phyloP scores from a whole-genome alignment of 2,329 filamentous ascomycete genomes.

The Botrytis fabae region DNA sequence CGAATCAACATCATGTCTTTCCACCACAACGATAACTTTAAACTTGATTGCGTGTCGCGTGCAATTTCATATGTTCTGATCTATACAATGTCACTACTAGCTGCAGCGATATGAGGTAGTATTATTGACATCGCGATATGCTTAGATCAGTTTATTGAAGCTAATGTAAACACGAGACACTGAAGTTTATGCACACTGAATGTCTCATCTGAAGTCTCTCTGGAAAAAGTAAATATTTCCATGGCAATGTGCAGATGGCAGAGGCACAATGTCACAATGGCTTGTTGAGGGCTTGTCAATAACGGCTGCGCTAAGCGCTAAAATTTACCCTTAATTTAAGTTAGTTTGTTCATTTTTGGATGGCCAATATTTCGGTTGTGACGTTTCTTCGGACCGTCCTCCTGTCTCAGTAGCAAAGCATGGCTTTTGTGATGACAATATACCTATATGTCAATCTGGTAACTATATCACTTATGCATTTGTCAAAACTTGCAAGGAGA shows the following conservation, averaged over 20 bases:
- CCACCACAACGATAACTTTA: neutral
- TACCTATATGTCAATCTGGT: neutral
- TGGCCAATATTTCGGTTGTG: neutral
- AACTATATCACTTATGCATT: neutral
- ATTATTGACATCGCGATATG: neutral
- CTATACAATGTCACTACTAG: neutral
- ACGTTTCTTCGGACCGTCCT: neutral
- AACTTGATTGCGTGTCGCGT: neutral
- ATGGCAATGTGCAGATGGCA: neutral
- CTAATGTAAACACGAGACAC: neutral
- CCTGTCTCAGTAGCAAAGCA: neutral
- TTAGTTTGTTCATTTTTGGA: neutral
- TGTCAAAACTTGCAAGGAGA: neutral
- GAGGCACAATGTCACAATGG: neutral
- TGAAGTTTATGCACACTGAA: neutral
- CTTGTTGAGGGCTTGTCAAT: conserved; percentile 5
- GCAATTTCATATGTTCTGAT: neutral
- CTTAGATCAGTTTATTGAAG: neutral
- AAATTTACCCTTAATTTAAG: neutral
- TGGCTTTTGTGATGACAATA: neutral
- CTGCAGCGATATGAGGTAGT: neutral
- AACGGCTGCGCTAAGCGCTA: neutral
- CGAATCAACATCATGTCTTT: neutral
- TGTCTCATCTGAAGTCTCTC: neutral
- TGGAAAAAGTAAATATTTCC: neutral